These are phyloP conservation scores for Talaromyces thailandensis DNA, from an alignment of 495 filamentous ascomycete genomes.

Conservation along the genomic window DNA sequence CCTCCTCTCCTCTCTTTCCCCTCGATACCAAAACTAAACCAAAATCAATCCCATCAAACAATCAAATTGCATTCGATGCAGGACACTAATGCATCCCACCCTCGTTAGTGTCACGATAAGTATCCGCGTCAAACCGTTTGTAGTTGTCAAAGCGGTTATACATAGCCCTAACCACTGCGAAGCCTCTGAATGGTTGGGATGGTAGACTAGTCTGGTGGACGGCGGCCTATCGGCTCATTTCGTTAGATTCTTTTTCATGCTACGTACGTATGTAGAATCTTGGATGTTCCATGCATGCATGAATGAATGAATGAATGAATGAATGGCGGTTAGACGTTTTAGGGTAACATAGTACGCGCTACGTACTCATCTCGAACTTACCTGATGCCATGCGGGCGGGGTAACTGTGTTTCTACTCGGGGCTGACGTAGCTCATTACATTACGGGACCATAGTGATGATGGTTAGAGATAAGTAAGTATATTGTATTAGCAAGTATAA, in stretches of 20 bases:
- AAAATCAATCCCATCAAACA: not conserved
- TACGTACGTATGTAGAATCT: not conserved
- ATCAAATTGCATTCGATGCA: not conserved
- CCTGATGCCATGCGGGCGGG: not conserved
- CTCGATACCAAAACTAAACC: not conserved
- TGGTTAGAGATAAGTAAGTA: not conserved
- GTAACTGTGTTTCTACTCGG: not conserved
- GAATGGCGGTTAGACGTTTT: not conserved
- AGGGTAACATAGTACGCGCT: not conserved
- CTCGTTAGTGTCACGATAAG: not conserved
- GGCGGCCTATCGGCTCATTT: not conserved
- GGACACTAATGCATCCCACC: not conserved
- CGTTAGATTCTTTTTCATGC: not conserved
- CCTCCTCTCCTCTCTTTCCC: not conserved
- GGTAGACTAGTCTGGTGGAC: not conserved
- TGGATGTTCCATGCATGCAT: not conserved
- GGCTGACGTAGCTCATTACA: not conserved
- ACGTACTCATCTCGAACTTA: not conserved
- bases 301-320: too few relatives aligned
- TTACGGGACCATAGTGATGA: not conserved
- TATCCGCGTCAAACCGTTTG: not conserved
- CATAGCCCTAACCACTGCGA: not conserved
- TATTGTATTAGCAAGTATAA: slow-evolving; percentile 1
- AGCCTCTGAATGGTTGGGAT: not conserved
- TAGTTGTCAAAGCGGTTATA: not conserved